phyloP scores from a whole-genome alignment of 371 early-diverging fungal genomes.

The Lichtheimia ramosa region DNA sequence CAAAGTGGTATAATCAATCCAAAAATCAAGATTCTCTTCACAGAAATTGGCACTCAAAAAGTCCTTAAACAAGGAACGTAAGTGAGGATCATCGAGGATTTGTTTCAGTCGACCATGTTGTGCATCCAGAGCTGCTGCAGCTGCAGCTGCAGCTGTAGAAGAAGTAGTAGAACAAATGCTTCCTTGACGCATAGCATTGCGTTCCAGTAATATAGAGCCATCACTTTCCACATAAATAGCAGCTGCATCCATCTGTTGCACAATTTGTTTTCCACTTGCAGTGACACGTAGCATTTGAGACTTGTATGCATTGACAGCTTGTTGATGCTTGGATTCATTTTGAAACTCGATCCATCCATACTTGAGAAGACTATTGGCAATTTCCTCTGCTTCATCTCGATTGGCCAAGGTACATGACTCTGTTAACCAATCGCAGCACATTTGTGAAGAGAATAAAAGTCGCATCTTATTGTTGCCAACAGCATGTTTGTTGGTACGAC shows the following conservation, averaged over 20 bases:
- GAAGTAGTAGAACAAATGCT: background rate
- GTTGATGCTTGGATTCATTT: conserved; percentile 7
- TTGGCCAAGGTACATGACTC: conserved; percentile 59
- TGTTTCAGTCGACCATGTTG: conserved; percentile 36
- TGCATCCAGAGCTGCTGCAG: conserved; percentile 3
- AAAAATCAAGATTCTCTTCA: conserved; percentile 73
- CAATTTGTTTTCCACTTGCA: conserved; percentile 15
- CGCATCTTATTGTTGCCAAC: conserved; percentile 22
- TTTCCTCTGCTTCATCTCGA: conserved; percentile 58
- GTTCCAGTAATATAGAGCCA: no score
- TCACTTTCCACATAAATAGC: no score
- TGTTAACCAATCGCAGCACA: conserved; percentile 63
- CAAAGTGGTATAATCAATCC: conserved; percentile 55
- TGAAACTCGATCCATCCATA: conserved; percentile 56
- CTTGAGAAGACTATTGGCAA: conserved; percentile 55
- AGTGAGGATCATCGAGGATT: conserved; percentile 58
- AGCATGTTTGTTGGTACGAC: background rate
- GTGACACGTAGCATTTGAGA: conserved; percentile 14
- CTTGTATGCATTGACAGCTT: conserved; percentile 9
- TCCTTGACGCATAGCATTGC: background rate
- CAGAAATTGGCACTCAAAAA: conserved; percentile 70
- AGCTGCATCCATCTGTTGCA: no score
- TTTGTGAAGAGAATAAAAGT: conserved; percentile 34
- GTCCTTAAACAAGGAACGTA: conserved; percentile 64
- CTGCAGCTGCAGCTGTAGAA: background rate